Evolutionary conservation across 257 asterid genomes (phyloP), one percentile per base, ranked within the genome.

Genomic region (Leonotis leonurus): DNA sequence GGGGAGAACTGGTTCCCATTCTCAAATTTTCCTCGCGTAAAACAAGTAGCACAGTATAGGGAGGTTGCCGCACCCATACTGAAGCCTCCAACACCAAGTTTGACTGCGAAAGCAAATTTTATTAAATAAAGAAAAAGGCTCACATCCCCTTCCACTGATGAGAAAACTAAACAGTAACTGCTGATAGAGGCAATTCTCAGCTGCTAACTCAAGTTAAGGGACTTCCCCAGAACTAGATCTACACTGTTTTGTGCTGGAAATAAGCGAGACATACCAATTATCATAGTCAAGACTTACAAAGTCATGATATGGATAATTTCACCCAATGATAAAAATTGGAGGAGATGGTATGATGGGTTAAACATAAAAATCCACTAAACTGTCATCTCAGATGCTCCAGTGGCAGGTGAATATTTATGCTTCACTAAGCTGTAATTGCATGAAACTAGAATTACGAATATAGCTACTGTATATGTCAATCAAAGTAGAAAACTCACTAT

Each of bases 31-130:
- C 95, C 92, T 20, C 62, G 64, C 58, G 77, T 56, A 74, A 79
- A 85, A 71, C 96, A 90, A 35, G 84, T 77, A 48, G 97, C 93
- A 18, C 93, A 78, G 82, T 87, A 81, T 51, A 90, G 90, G 57
- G 97, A 59, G 16, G 88, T 50, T 52, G 95, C 97, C 6, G 95
- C 92, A 37, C 97, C 97, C 97, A 90, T 90, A 73, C 97, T 90
- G 76, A 90, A 90, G 70, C 97, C 95, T 67, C 96, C 96, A 22
- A 87, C 77, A 40, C 90, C 96, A 12, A 90, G 95, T 79, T 87
- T 87, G 65, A 90, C 97, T 90, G 71, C 16, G 70, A 66, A 68
- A 65, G 29, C 53, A 45, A 62, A 59, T 32, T 21, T 25, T 39
- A 56, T n/a, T n/a, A n/a, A n/a, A n/a, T n/a, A n/a, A n/a, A n/a